phyloP scores from a whole-genome alignment of 768 basidiomycete species.

The Russula vinacea region DNA sequence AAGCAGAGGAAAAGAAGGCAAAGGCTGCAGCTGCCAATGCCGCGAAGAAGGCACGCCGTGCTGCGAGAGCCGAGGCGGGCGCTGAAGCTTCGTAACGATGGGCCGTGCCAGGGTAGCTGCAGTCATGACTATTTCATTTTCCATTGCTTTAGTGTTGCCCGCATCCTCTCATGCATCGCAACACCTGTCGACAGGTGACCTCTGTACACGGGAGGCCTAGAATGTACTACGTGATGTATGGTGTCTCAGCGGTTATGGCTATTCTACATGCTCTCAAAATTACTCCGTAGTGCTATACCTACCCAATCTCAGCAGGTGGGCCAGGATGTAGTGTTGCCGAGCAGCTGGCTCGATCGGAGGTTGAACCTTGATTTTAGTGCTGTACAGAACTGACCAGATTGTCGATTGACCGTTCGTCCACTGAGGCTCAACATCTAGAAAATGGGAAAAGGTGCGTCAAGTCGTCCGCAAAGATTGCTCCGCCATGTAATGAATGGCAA shows the following conservation, averaged over 20 bases:
- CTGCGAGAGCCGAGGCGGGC: conserved; percentile 53
- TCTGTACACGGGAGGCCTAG: background rate
- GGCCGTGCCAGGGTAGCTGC: background rate
- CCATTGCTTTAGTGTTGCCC: background rate
- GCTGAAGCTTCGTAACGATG: conserved; percentile 19
- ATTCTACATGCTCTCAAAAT: background rate
- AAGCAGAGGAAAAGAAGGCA: conserved; percentile 77
- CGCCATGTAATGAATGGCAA: conserved; percentile 2
- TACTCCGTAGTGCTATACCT: background rate
- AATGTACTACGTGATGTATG: background rate
- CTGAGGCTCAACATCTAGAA: conserved; percentile 29
- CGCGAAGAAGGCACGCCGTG: conserved; percentile 83
- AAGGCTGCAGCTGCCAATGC: conserved; percentile 85
- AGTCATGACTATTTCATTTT: conserved; percentile 4
- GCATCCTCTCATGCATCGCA: background rate
- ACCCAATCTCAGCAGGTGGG: no score
- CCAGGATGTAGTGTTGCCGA: background rate
- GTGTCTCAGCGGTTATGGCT: background rate
- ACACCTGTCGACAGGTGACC: background rate
- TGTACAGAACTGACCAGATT: conserved; percentile 21
- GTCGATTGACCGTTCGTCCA: conserved; percentile 1
- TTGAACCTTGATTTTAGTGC: conserved; percentile 14
- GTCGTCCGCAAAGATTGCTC: background rate
- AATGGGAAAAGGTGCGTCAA: conserved; percentile 32
- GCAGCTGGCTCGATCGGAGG: conserved; percentile 1